Evolutionary conservation across 257 asterid genomes (phyloP).

Genomic region (Henckelia pumila): DNA sequence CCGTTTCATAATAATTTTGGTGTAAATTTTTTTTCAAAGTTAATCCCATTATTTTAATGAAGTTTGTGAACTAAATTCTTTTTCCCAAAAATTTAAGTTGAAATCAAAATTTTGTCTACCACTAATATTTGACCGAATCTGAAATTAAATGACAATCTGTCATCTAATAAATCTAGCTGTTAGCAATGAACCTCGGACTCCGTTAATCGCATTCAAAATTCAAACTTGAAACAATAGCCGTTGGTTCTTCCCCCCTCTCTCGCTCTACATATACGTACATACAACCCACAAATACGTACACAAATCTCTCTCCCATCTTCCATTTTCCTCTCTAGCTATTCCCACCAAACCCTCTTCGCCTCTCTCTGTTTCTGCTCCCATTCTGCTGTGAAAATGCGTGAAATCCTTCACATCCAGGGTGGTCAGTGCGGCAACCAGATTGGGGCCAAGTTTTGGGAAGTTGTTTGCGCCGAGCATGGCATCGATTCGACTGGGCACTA

Average conservation of each 20-base stretch:
- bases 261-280: not conserved
- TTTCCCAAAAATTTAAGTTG: no score
- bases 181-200: not conserved
- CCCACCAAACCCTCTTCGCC: not conserved
- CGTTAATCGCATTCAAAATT: not conserved
- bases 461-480: not conserved
- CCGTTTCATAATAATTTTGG: no score
- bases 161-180: not conserved
- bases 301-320: not conserved
- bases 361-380: not conserved
- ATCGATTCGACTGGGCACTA: not conserved
- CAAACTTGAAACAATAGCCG: not conserved
- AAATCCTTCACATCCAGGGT: not conserved
- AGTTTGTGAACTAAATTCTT: no score
- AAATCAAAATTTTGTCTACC: no score
- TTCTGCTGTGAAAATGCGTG: not conserved
- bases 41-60: no score
- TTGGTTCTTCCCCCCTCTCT: not conserved
- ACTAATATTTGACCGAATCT: not conserved
- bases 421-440: not conserved
- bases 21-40: no score
- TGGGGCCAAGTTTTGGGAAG: not conserved
- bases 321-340: not conserved
- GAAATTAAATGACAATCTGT: no score
- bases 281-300: not conserved